Base-by-base conservation (phyloP, 495 filamentous ascomycete species). In the Neurospora sp. region DNA sequence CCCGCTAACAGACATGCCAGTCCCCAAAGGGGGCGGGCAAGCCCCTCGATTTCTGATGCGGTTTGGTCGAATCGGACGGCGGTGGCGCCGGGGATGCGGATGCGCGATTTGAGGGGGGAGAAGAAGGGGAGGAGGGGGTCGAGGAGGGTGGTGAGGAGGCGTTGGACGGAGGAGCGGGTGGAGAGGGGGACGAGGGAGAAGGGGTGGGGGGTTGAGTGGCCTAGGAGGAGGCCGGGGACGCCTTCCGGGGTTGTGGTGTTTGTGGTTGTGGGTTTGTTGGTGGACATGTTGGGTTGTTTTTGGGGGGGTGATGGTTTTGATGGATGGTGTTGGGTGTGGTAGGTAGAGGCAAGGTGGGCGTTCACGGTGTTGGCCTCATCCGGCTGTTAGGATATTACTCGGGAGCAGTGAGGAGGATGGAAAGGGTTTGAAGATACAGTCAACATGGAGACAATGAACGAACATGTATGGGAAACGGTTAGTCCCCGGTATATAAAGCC, bases 1-100 rank as follows among this genome's bases (percentile, higher is more conserved):
- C 91, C 91, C 5, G 86, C 89, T 4, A 93, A 82, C 12, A 93
- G 81, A 8, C 89, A 88, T 5, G 89, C 91, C 18, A 94, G 81
- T 8, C 89, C 92, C 91, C 91, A 94, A 39, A 93, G 84, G 5
- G 92, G 92, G 3, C 92, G 86, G 41, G 89, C 89, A 79, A 89
- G 89, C 1, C 92, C 92, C 81, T 94, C 92, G 9, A 94, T 87
- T 73, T 93, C 89, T 9, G 91, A 91, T 9, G 90, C 92, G 5
- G 88, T 90, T 74, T 92, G 90, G 78, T 94, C 92, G 81, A 90
- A 92, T 39, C 89, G 84, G 39, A 90, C 89, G 8, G 88, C 89
- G 11, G 90, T 91, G 4, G 86, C 86, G n/a, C 90, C 90, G 3
- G 86, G 86, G 59, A 87, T 81, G 76, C 86, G 88, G 42, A 91